Evolutionary conservation across 1,139 yeast genomes (phyloP), one percentile per base, ranked within the genome.

Genomic region (Geotrichum macrosporum): DNA sequence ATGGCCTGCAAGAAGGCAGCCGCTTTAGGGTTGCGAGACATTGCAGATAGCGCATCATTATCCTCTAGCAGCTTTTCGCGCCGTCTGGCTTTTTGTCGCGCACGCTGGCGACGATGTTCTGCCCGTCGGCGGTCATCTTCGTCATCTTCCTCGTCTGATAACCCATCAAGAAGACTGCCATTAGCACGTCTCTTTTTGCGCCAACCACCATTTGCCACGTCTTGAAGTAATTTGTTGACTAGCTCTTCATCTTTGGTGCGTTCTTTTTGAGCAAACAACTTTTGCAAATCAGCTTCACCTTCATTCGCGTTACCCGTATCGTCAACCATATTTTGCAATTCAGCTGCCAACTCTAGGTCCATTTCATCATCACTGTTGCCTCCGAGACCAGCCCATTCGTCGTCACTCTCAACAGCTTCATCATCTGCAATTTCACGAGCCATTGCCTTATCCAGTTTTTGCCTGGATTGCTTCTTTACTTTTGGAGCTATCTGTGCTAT

Each of bases 401-500:
- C 97, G 54, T 92, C 97, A 35, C 96, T 86, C 69, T 92, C 97
- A 56, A 80, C 94, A 38, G 98, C 98, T 69, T 89, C 96, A 37
- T 83, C 84, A 53, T 84, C 89, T 52, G 84, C 70, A 18, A 81
- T 69, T n/a, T 70, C 68, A 53, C 84, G 88, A 52, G 84, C 70
- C 18, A 80, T 69, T 12, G 70, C 68, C 18, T 31, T 35, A 18
- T 26, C 45, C n/a, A 22, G 15, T 12, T 29, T 29, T 27, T 20
- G 20, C 10, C 31, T 24, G 27, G 35, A 18, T 13, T 45, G 30
- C 37, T 43, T 41, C 27, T 21, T 21, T 16, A 21, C 30, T 26
- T 44, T 47, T 15, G 24, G 16, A n/a, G 18, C 19, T 18, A 24
- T n/a, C 22, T 22, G 26, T 9, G 24, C 15, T 9, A 31, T 3